Base-by-base conservation (phyloP, 257 asterid genomes). In the Avicennia marina region DNA sequence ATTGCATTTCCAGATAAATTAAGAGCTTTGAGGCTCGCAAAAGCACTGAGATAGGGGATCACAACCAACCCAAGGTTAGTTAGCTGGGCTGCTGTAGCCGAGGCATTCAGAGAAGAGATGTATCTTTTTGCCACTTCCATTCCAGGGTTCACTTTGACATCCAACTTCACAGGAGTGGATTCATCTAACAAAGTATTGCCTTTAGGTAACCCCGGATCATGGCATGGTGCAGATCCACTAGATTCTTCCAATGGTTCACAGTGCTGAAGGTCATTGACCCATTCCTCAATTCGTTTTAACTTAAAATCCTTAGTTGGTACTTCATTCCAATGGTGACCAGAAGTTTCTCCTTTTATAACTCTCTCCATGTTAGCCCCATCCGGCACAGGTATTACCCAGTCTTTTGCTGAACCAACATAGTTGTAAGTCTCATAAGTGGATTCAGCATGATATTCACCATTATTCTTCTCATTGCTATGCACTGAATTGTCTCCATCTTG, bases 1-100 rank as follows among this genome's bases (percentile, higher is more conserved):
- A 91, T 85, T 51, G 90, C 66, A 70, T 91, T 91, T 56, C 97
- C 96, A 45, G 99, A 86, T 72, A 93, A 72, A 77, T 89, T 86
- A 55, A 93, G 89, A 63, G 94, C 79, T 71, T 76, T 86, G 58
- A 93, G 86, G 79, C 91, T 83, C 29, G 71, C 62, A 75, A 86
- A 86, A 50, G 90, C 89, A 69, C 94, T 86, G 53, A 93, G 78
- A 75, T 86, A 86, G 2, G 99, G 99, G 55, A 93, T 86, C 63
- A 81, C 83, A 48, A 70, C 82, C 84, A 93, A 82, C 32, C 97
- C 96, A 71, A 82, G 95, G 73, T 89, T 93, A 53, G 77, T 76
- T 63, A 93, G 74, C 76, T 89, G 97, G 65, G 95, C 97, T 3
- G 95, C 68, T 22, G 95, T 81, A 53, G 97, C 81, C 2, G 84